Percentiles rank a stretch among this genome's conserved stretches.
Conservation (phyloP, 2,329 filamentous ascomycete genomes). For the Calonectria naviculata region DNA sequence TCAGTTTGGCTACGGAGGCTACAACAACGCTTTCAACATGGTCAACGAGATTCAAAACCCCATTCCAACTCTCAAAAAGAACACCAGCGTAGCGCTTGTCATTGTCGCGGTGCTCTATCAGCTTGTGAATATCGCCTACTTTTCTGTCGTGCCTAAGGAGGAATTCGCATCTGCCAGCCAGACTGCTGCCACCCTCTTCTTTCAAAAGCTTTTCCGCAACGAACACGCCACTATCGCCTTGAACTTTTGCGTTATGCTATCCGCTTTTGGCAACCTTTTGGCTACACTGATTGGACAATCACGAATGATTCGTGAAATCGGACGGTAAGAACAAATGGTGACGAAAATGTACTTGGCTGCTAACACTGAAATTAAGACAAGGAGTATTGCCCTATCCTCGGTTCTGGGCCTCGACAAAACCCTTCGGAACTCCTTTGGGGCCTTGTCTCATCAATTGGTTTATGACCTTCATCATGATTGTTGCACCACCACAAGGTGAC, state of each 20-base stretch:
- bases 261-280: conserved; percentile 68
- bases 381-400: conserved; percentile 67
- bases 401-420: conserved; percentile 71
- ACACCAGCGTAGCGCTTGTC: conserved; percentile 60
- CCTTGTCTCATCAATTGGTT: conserved; percentile 68
- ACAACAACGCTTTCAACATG: conserved; percentile 70
- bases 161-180: conserved; percentile 62
- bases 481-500: conserved; percentile 70
- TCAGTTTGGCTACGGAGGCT: conserved; percentile 68
- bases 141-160: conserved; percentile 62
- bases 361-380: conserved; percentile 52
- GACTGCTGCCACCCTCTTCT: conserved; percentile 68
- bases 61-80: conserved; percentile 62
- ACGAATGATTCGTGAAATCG: conserved; percentile 69
- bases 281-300: conserved; percentile 66
- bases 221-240: conserved; percentile 60
- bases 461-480: conserved; percentile 68
- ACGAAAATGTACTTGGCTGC: not conserved
- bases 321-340: conserved; percentile 48
- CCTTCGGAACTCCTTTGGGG: conserved; percentile 71
- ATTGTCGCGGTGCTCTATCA: conserved; percentile 66
- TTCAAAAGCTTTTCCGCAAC: conserved; percentile 63
- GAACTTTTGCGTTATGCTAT: conserved; percentile 68
- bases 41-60: conserved; percentile 72
- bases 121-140: conserved; percentile 70